Conservation (phyloP, 805 yeast genomes). For the Millerago galiae region DNA sequence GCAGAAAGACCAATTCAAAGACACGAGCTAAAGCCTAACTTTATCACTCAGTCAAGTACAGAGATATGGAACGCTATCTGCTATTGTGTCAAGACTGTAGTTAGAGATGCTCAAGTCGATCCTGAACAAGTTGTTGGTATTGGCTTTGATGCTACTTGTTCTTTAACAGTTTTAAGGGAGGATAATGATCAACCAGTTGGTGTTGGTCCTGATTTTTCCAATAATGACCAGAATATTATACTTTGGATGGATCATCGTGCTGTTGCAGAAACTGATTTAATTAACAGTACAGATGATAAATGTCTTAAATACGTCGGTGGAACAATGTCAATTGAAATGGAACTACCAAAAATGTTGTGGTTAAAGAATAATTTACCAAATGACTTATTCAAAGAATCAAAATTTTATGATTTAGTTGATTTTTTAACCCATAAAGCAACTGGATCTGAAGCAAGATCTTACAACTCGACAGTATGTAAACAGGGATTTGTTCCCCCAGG, state of each 20-base stretch:
- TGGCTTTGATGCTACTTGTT: conserved; percentile 97
- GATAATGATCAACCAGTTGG: conserved; percentile 63
- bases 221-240: conserved; percentile 72
- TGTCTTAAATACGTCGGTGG: conserved; percentile 93
- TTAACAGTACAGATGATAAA: conserved; percentile 75
- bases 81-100: conserved; percentile 68
- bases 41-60: conserved; percentile 79
- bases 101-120: conserved; percentile 69
- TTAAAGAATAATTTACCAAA: conserved; percentile 76
- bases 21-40: conserved; percentile 65
- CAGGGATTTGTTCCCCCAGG: conserved; percentile 94
- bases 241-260: conserved; percentile 99
- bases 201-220: conserved; percentile 86
- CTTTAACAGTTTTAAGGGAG: conserved; percentile 75
- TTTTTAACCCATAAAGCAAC: conserved; percentile 89
- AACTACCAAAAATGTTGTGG: conserved; percentile 96
- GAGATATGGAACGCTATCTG: conserved; percentile 92
- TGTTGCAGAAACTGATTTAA: conserved; percentile 65
- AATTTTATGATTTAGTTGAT: conserved; percentile 91
- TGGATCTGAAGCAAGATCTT: conserved; percentile 79
- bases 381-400: conserved; percentile 48
- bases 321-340: conserved; percentile 97
- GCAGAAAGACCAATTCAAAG: conserved; percentile 76
- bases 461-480: conserved; percentile 88
- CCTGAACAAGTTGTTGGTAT: conserved; percentile 69